phyloP scores from a whole-genome alignment of 257 asterid species.

The Solanum etuberosum region DNA sequence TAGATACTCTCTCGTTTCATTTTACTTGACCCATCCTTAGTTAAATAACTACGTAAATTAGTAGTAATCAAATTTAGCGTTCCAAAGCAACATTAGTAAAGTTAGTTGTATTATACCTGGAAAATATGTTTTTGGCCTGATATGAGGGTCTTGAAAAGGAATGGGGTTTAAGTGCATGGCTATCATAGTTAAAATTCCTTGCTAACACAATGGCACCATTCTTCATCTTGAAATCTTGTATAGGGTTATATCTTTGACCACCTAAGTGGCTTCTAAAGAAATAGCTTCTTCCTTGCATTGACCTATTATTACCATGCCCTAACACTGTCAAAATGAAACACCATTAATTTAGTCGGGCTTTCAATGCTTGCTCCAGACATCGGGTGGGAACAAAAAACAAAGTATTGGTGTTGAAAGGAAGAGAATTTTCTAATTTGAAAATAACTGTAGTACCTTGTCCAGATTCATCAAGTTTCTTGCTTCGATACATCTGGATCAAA shows the following conservation, averaged over 20 bases:
- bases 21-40: neutral
- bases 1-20: neutral
- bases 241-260: conserved; percentile 30
- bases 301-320: conserved; percentile 39
- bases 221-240: conserved; percentile 42
- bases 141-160: conserved; percentile 4
- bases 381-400: no score
- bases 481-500: conserved; percentile 68
- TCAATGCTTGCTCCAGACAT: no score
- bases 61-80: neutral
- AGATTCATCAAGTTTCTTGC: conserved; percentile 79
- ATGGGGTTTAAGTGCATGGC: neutral
- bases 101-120: conserved; percentile 26
- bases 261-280: neutral
- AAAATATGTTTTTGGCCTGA: conserved; percentile 14
- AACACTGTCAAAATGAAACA: conserved; percentile 30
- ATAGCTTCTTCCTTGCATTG: conserved; percentile 33
- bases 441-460: conserved; percentile 50
- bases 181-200: conserved; percentile 4
- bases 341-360: neutral
- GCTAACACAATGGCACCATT: conserved; percentile 48
- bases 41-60: no score
- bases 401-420: neutral
- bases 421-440: neutral
- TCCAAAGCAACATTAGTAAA: neutral